Evolutionary conservation across 2,329 filamentous ascomycete species (phyloP), one percentile per base, ranked within the genome.

Genomic region (Teratosphaeria zuluensis): DNA sequence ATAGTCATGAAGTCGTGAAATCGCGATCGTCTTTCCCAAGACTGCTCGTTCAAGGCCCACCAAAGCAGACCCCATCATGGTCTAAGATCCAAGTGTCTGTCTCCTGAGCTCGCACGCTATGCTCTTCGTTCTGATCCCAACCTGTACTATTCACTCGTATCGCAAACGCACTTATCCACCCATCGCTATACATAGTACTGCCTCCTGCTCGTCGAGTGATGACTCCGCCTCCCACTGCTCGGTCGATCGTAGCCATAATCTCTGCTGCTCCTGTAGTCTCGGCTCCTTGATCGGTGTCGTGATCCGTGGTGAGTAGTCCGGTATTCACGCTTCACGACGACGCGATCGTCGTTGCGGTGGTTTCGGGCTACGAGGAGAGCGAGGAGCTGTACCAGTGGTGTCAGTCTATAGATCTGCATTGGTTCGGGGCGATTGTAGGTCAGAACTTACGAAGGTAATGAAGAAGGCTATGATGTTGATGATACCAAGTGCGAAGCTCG

Each of bases 401-500:
- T 48, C 16, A 48, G 42, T n/a, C 53, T 54, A 6, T 42, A 12
- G 30, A 35, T 30, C 48, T 24, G 52, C 31, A 58, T 53, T 8
- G 56, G 32, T 21, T 31, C n/a, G 0, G 19, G n/a, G 42, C 19
- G 4, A 21, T 48, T 3, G 6, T 21, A 31, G 51, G 12, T 7
- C 42, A 32, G n/a, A 11, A 69, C 77, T 76, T 73, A 92, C 75
- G 56, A 84, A 82, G 3, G 90, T 94, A 69, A 87, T 78, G 72
- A 87, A 86, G 76, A 95, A 96, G 71, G 92, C 86, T 63, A 94
- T 77, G 64, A 79, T 78, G 73, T 94, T 89, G 81, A 96, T 95
- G 73, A 97, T 96, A 54, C 84, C 90, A 65, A 96, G 86, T 2
- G 90, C 92, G 75, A 90, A 97, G 65, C 80, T 82, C 0, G 92